These are phyloP conservation scores for Cucurbita moschata DNA, from an alignment of 306 rosid genomes.

Conservation along the genomic window DNA sequence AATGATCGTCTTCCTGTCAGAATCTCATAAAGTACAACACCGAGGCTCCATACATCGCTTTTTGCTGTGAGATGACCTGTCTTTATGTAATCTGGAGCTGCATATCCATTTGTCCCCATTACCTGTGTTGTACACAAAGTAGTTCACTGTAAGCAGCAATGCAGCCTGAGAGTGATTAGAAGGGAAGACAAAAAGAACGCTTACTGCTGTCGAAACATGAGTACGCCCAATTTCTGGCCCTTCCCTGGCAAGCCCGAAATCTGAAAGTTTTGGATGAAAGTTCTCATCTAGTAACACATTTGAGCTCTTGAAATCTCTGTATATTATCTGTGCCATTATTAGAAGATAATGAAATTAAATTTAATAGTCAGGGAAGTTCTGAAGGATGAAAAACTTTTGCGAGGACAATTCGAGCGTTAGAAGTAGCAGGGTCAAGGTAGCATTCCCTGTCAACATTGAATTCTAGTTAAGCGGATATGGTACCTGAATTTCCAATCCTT, in stretches of 20 bases:
- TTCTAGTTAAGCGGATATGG: background rate
- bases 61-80: conserved; percentile 81
- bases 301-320: conserved; percentile 61
- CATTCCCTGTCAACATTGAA: no score
- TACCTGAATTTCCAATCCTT: conserved; percentile 78
- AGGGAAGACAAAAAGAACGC: conserved; percentile 12
- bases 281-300: conserved; percentile 62
- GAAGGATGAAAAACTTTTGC: background rate
- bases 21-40: conserved; percentile 68
- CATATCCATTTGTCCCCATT: conserved; percentile 75
- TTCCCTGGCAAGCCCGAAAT: conserved; percentile 86
- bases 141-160: background rate
- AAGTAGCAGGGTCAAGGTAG: no score
- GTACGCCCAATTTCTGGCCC: conserved; percentile 60
- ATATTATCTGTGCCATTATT: conserved; percentile 41
- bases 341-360: background rate
- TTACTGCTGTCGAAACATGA: conserved; percentile 89
- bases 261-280: conserved; percentile 66
- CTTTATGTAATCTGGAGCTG: conserved; percentile 79
- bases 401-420: no score
- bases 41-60: conserved; percentile 87
- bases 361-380: background rate
- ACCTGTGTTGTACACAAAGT: conserved; percentile 28
- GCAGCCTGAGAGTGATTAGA: background rate
- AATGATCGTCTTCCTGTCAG: conserved; percentile 61